A percentile compares a stretch with the other conserved stretches of the same genome.
Evolutionary conservation across 2,329 filamentous ascomycete species (phyloP).

Genomic region (Dactylellina leptospora): DNA sequence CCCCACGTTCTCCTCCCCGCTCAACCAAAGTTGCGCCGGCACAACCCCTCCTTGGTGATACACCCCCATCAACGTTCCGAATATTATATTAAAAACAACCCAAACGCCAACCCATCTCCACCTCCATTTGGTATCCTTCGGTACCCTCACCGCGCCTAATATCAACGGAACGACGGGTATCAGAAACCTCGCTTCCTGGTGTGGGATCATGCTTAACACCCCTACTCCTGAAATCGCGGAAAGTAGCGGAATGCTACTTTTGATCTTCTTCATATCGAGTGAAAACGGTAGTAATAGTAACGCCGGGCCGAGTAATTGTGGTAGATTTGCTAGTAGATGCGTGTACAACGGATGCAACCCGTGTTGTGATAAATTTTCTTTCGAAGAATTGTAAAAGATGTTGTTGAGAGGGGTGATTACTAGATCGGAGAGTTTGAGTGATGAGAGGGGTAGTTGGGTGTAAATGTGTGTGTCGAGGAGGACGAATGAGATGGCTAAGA

Average conservation of each 20-base stretch:
- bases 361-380: slow-evolving; percentile 65
- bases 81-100: slow-evolving; percentile 64
- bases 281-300: slow-evolving; percentile 62
- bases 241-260: slow-evolving; percentile 48
- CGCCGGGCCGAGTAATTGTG: slow-evolving; percentile 66
- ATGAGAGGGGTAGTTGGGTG: slow-evolving; percentile 26
- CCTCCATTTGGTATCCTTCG: slow-evolving; percentile 56
- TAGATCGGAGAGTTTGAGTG: slow-evolving; percentile 54
- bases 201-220: slow-evolving; percentile 57
- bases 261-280: slow-evolving; percentile 12
- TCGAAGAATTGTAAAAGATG: slow-evolving; percentile 64
- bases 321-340: slow-evolving; percentile 65
- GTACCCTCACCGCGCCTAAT: slow-evolving; percentile 63
- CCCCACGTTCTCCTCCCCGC: slow-evolving; percentile 58
- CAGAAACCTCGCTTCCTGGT: slow-evolving; percentile 67
- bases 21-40: slow-evolving; percentile 64
- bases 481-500: slow-evolving; percentile 70
- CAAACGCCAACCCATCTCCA: slow-evolving; percentile 62
- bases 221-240: slow-evolving; percentile 56
- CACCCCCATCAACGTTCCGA: slow-evolving; percentile 65
- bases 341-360: slow-evolving; percentile 67
- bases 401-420: slow-evolving; percentile 67
- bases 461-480: slow-evolving; percentile 50
- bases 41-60: slow-evolving; percentile 67
- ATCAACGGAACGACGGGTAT: slow-evolving; percentile 66